A percentile compares a stretch with the other conserved stretches of the same genome.
Evolutionary conservation across 345 rosid genomes (phyloP).

Genomic region (Odontarrhena argentea): DNA sequence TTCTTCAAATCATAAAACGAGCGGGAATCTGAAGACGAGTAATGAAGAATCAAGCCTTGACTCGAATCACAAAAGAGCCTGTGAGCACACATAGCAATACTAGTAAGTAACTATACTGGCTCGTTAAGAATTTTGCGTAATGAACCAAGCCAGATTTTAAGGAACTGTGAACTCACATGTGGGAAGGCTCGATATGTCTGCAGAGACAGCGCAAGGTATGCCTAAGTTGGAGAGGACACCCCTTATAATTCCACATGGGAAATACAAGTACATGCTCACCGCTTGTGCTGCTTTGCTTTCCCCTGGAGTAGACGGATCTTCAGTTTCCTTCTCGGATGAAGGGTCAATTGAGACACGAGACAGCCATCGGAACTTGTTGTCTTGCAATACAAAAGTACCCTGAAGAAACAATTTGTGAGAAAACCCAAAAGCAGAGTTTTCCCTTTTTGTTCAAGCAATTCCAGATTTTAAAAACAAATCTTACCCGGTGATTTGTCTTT

Average conservation of each 20-base stretch:
- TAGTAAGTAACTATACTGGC: background rate
- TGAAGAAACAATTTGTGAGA: conserved; percentile 37
- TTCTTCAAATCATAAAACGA: conserved; percentile 10
- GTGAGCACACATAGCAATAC: conserved; percentile 22
- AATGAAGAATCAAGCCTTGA: conserved; percentile 62
- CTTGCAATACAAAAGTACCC: conserved; percentile 99
- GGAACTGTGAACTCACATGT: conserved; percentile 61
- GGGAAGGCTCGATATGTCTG: conserved; percentile 92
- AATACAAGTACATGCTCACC: conserved; percentile 84
- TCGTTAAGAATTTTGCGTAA: background rate
- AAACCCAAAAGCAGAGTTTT: background rate
- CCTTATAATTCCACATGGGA: conserved; percentile 94
- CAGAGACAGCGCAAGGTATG: conserved; percentile 93
- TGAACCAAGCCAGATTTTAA: background rate
- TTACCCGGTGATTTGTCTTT: conserved; percentile 94
- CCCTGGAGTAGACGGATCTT: conserved; percentile 54
- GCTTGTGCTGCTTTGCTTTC: conserved; percentile 75
- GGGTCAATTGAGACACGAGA: conserved; percentile 70
- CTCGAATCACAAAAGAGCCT: conserved; percentile 88
- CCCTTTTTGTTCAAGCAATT: background rate
- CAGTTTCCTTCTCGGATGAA: conserved; percentile 53
- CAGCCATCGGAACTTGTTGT: conserved; percentile 87
- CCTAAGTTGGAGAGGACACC: conserved; percentile 98
- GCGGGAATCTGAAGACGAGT: conserved; percentile 8
- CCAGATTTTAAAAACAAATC: background rate